Evolutionary conservation across 257 asterid species (phyloP), one percentile per base, ranked within the genome.

Genomic region (Ilex asprella): DNA sequence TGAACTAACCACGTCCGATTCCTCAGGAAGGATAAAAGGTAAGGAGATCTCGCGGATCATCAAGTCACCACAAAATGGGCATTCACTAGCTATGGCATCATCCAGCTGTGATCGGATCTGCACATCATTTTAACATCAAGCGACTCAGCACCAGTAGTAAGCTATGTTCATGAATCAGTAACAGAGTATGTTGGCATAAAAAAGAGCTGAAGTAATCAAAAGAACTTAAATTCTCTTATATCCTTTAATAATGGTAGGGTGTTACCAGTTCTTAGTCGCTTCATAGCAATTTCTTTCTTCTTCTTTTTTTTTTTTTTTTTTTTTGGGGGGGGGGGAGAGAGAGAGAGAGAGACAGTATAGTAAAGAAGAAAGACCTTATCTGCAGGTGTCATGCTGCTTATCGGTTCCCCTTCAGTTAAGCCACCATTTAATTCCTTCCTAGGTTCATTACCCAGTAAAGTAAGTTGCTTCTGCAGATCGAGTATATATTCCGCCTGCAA

Each of bases 51-150:
- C 97, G 31, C 75, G 90, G 73, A 92, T 92, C 97, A 92, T 87
- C 57, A 92, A 77, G 52, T 86, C 94, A 10, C 99, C 97, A 72
- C 99, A 89, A 63, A 74, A 92, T 2, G 99, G 99, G 76, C 97
- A 92, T 66, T 89, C 99, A 29, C 88, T 92, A 39, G 96, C 97
- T 62, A 92, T 81, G 66, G 95, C 91, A 56, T 89, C 97, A 16
- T 89, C 97, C 78, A 89, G 55, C 62, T 81, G 96, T 61, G 97
- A 85, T 13, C 94, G 96, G 31, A 92, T 86, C 99, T 92, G 97
- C 77, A 66, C 50, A 15, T 56, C 12, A 67, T 39, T 63, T 49
- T 44, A 52, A 50, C 70, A 41, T 52, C 56, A 46, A 21, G 55
- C 3, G 15, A 3, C 41, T 35, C 5, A 35, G 8, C 41, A 35